Evolutionary conservation across 1,284 basidiomycete genomes (phyloP), one percentile per base, ranked within the genome.

Genomic region (Coniferiporia sulphurascens): DNA sequence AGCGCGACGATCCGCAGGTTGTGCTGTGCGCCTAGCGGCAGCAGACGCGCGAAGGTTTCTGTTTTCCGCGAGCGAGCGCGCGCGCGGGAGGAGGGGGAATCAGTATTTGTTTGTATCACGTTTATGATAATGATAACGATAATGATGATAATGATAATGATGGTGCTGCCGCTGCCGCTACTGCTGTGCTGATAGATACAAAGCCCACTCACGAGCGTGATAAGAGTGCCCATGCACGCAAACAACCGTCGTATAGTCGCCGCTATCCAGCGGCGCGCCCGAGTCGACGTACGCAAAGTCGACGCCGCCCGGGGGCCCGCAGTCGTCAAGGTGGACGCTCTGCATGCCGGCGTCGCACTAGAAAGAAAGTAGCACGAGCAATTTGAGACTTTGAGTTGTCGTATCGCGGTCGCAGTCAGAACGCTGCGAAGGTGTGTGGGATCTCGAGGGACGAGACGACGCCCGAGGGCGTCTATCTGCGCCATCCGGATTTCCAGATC

Each of bases 1-100:
- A 68, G 43, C 1, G 63, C 54, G n/a, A 68, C 60, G 21, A 68
- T 50, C 15, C 67, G 66, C 13, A 67, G 44, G 32, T 66, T 64
- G 56, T 62, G 22, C 5, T 56, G 10, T 0, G 61, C 44, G 5
- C 63, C 63, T 22, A 54, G 62, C 6, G 65, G 61, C 15, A 65
- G 41, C 48, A 67, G 57, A 7, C 46, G 61, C 13, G 51, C 19
- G 34, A 64, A 68, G 19, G 62, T 63, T 3, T 54, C 65, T 68
- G 32, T 10, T 36, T 15, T 38, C 38, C 12, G 15, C 55, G 36
- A 19, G 19, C 21, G 27, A 5, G 27, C 3, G 27, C 12, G 15
- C 55, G 36, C 10, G 19, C 21, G 27, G 27, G 27, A 5, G 27
- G 5, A 5, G 27, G 27, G 27, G 27, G 5, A 27, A 27, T 27